Base-by-base conservation (phyloP, 75 land plant species). In the Chamaecyparis obtusa region DNA sequence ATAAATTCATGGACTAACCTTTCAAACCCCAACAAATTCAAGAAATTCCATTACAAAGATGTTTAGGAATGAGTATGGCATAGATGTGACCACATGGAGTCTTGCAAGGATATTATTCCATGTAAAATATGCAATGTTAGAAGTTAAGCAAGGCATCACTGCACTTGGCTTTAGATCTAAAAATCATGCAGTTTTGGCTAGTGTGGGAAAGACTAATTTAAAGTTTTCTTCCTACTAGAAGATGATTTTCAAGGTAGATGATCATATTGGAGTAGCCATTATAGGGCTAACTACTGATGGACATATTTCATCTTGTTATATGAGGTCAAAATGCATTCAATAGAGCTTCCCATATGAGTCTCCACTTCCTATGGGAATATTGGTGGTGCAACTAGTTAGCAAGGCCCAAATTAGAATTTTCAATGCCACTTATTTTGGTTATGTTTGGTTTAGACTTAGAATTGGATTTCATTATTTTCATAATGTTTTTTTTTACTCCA, bases 121-220 rank as follows among this genome's bases (percentile, higher is more conserved):
- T 86, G 98, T 97, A 86, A 98, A 97, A 92, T 97, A 97, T 89
- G 99, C 99, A 49, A 97, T 97, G 99, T 98, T 96, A 91, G 99
- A 96, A 46, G 98, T 97, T 87, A 97, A 97, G 90, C 96, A 97
- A 84, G 98, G 98, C 4, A 94, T 96, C 10, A 98, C 96, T 9
- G 99, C 98, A 54, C 88, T 96, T 27, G 98, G 98, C 0, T 92
- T 96, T 87, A 92, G 96, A 80, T 97, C 97, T 87, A 90, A 91
- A 82, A 91, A 93, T 41, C 95, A 96, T 82, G 99, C 92, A n/a
- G 96, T 97, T 2, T 85, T 97, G 49, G 96, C 94, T 39, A 89
- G 89, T 24, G 98, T 97, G 49, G 96, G 95, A 92, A 96, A 97
- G 93, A 93, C 99, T 43, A 85, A 90, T 16, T 96, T 96, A 64